Percentiles rank a stretch among this genome's conserved stretches.
These are phyloP conservation scores for Teratosphaeriaceae sp. DNA, from an alignment of 2,329 filamentous ascomycete genomes.

Conservation along the genomic window DNA sequence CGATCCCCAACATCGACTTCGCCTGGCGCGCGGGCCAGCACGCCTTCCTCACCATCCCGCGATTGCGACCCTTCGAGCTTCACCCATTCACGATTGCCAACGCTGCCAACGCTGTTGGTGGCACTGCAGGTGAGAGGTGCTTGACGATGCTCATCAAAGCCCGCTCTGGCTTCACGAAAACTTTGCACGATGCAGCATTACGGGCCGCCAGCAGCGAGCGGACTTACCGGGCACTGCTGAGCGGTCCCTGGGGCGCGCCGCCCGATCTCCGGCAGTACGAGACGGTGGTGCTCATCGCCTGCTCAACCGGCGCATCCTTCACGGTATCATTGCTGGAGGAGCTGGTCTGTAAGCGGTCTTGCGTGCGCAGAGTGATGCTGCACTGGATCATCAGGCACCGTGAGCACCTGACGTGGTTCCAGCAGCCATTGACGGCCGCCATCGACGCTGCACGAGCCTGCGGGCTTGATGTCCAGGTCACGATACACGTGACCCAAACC, in stretches of 20 bases:
- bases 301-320: conserved; percentile 55
- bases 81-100: conserved; percentile 57
- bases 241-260: conserved; percentile 26
- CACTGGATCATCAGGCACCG: conserved; percentile 25
- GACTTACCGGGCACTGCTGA: conserved; percentile 19
- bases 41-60: conserved; percentile 53
- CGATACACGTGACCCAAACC: conserved; percentile 45
- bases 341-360: conserved; percentile 37
- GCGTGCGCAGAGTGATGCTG: conserved; percentile 19
- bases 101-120: conserved; percentile 39
- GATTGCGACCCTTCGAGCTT: conserved; percentile 49
- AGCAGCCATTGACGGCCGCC: conserved; percentile 10
- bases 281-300: conserved; percentile 53
- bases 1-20: conserved; percentile 49
- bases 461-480: conserved; percentile 43
- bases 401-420: conserved; percentile 20
- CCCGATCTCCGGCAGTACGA: conserved; percentile 51
- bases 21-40: conserved; percentile 58
- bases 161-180: conserved; percentile 23
- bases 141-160: conserved; percentile 25
- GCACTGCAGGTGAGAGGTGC: too few relatives aligned
- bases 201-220: conserved; percentile 3
- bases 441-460: conserved; percentile 14
- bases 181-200: conserved; percentile 20
- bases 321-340: conserved; percentile 51